Evolutionary conservation across 495 filamentous ascomycete species (phyloP).

Genomic region (Pyrenopolyporus hunteri): DNA sequence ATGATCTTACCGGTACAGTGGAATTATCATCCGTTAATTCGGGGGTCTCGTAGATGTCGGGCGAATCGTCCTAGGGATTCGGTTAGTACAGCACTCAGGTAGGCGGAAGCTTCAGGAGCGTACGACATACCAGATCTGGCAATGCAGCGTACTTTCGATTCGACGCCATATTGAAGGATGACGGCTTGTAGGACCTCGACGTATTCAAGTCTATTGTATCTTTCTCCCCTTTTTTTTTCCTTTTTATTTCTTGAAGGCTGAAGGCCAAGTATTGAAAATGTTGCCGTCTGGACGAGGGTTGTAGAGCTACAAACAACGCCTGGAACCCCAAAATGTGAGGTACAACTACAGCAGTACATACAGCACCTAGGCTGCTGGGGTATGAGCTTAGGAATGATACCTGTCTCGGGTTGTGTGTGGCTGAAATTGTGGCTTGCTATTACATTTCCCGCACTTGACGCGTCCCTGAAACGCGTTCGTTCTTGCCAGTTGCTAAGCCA

Average conservation of each 20-base stretch:
- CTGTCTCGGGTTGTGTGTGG: too few species aligned
- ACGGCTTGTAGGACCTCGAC: not conserved
- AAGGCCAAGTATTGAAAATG: too few species aligned
- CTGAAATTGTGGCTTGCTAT: not conserved
- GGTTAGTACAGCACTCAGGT: slow-evolving; percentile 13
- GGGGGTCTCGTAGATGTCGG: slow-evolving; percentile 95
- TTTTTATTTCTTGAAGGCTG: too few species aligned
- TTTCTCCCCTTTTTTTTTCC: too few species aligned
- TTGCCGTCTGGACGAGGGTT: too few species aligned
- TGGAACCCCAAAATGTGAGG: too few species aligned
- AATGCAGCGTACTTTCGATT: slow-evolving; percentile 81
- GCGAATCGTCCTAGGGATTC: slow-evolving; percentile 75
- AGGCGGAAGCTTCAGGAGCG: not conserved
- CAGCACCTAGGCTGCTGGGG: not conserved
- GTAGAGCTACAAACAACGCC: too few species aligned
- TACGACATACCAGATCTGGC: slow-evolving; percentile 72
- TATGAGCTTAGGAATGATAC: too few species aligned
- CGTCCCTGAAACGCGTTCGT: slow-evolving; percentile 1
- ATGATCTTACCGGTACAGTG: slow-evolving; percentile 70
- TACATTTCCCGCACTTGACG: not conserved
- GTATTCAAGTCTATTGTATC: too few species aligned
- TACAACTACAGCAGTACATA: not conserved
- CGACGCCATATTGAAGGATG: slow-evolving; percentile 51
- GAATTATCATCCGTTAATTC: slow-evolving; percentile 87
- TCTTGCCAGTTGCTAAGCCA: too few species aligned